phyloP scores from a whole-genome alignment of 2,329 filamentous ascomycete genomes.

The Didymellaceae sp. region DNA sequence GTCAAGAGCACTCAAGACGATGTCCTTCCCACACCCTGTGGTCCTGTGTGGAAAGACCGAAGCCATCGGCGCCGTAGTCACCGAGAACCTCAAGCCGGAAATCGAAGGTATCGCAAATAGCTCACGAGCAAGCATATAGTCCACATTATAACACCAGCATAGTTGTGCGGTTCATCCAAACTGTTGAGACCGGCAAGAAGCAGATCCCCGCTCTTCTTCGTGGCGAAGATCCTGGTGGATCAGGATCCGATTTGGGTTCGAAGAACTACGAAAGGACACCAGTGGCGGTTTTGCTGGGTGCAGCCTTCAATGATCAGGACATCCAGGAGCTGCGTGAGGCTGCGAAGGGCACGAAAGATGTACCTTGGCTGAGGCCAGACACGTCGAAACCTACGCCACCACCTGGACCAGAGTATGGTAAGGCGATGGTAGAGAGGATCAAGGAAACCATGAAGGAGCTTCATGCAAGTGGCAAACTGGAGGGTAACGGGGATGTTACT shows the following conservation, averaged over 20 bases:
- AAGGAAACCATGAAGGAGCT: slow-evolving; percentile 7
- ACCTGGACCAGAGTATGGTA: slow-evolving; percentile 16
- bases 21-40: slow-evolving; percentile 7
- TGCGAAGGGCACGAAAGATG: neutral
- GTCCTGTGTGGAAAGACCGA: slow-evolving; percentile 17
- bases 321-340: slow-evolving; percentile 1
- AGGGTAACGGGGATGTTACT: slow-evolving; percentile 6
- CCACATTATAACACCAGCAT: neutral
- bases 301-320: slow-evolving; percentile 10
- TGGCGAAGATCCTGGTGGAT: neutral
- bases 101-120: slow-evolving; percentile 11
- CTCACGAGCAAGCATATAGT: no score
- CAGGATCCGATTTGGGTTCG: neutral
- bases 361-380: slow-evolving; percentile 17
- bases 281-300: slow-evolving; percentile 10
- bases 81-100: slow-evolving; percentile 12
- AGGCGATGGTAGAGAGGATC: slow-evolving; percentile 12
- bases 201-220: slow-evolving; percentile 15
- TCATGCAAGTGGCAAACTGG: neutral
- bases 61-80: slow-evolving; percentile 11
- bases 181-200: slow-evolving; percentile 4
- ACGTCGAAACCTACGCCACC: slow-evolving; percentile 9
- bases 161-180: slow-evolving; percentile 15
- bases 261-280: slow-evolving; percentile 12
- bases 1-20: neutral